A percentile compares a stretch with the other conserved stretches of the same genome.
Evolutionary conservation across 2,329 filamentous ascomycete genomes (phyloP).

Genomic region (Paecilomyces sp.): DNA sequence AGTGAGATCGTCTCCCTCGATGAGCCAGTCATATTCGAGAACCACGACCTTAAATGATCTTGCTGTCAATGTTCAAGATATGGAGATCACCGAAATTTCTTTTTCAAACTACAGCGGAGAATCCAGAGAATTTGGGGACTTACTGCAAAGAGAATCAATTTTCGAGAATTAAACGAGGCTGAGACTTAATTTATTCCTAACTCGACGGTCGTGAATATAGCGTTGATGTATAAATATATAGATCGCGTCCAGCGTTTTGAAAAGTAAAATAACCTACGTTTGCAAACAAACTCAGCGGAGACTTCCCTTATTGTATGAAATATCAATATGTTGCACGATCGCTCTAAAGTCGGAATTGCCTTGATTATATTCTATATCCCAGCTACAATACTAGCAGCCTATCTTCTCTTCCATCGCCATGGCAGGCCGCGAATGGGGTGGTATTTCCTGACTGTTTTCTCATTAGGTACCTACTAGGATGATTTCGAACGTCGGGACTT

Average conservation of each 20-base stretch:
- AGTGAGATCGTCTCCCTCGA: background rate
- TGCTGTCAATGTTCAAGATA: background rate
- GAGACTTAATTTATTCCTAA: background rate
- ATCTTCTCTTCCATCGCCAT: constrained; percentile 10
- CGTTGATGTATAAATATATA: background rate
- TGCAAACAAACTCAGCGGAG: too few species aligned
- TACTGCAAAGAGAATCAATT: background rate
- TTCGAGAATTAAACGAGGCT: background rate
- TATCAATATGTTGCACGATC: constrained; percentile 10
- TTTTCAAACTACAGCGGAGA: background rate
- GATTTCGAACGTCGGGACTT: background rate
- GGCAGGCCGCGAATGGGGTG: constrained; percentile 13
- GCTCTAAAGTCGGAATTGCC: constrained; percentile 13
- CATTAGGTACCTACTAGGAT: constrained; percentile 5
- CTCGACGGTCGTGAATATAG: background rate
- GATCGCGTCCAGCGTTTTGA: too few species aligned
- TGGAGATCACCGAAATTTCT: background rate
- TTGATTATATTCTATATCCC: constrained; percentile 15
- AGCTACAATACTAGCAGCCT: constrained; percentile 5
- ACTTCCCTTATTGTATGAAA: too few species aligned
- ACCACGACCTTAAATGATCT: background rate
- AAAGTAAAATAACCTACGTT: too few species aligned
- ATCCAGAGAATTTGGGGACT: background rate
- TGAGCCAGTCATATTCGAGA: background rate
- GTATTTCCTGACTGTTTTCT: constrained; percentile 14